Conservation (phyloP, 75 land plant species). For the Adiantum capillusveneris region DNA sequence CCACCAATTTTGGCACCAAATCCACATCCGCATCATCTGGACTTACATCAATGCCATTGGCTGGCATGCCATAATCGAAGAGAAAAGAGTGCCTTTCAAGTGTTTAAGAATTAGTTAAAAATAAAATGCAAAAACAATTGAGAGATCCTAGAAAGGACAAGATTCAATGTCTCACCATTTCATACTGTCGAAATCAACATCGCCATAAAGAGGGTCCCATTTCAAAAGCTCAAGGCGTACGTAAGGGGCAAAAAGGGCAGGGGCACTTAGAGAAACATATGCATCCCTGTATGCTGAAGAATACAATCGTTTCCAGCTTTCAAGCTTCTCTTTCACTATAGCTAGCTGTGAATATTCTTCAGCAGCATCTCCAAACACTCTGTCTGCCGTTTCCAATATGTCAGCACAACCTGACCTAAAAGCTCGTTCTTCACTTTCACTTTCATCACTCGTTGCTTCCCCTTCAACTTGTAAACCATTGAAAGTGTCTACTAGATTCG, state of each 20-base stretch:
- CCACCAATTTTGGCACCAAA: conserved; percentile 78
- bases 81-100: conserved; percentile 55
- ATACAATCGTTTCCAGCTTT: conserved; percentile 68
- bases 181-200: conserved; percentile 68
- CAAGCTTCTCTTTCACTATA: conserved; percentile 66
- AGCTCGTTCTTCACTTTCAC: conserved; percentile 78
- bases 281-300: conserved; percentile 71
- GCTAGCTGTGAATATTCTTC: conserved; percentile 72
- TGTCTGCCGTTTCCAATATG: conserved; percentile 63
- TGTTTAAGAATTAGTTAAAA: not conserved
- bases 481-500: conserved; percentile 13
- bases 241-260: conserved; percentile 89
- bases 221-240: conserved; percentile 89
- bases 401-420: conserved; percentile 51
- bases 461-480: conserved; percentile 51
- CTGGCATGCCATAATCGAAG: conserved; percentile 61
- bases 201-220: conserved; percentile 89
- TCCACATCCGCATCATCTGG: conserved; percentile 71
- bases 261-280: conserved; percentile 77
- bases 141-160: not conserved
- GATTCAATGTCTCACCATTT: conserved; percentile 43
- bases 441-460: conserved; percentile 89
- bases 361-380: conserved; percentile 78
- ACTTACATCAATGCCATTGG: conserved; percentile 33
- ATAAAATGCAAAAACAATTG: not conserved